Evolutionary conservation across 257 asterid genomes (phyloP).

Genomic region (Rhazya stricta): DNA sequence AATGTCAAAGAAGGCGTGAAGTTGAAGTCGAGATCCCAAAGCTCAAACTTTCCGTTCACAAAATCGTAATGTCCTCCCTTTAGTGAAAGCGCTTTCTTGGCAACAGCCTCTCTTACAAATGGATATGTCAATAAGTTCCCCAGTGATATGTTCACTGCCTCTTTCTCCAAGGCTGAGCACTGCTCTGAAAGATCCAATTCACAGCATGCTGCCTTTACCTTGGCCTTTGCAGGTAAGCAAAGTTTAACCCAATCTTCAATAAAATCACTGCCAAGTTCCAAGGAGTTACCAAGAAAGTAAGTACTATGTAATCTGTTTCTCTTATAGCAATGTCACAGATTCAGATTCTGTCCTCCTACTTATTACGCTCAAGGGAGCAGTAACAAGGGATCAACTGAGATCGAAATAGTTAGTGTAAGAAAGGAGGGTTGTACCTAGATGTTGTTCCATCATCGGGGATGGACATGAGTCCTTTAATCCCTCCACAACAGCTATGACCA

Average conservation of each 20-base stretch:
- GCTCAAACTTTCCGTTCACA: constrained; percentile 68
- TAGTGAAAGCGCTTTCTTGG: constrained; percentile 45
- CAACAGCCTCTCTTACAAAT: constrained; percentile 70
- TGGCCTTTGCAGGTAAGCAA: constrained; percentile 61
- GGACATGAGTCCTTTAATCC: constrained; percentile 88
- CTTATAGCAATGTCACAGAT: too few species aligned
- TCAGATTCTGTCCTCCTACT: too few species aligned
- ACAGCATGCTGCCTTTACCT: constrained; percentile 42
- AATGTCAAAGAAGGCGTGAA: constrained; percentile 34
- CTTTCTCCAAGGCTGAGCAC: constrained; percentile 70
- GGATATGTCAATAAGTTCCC: constrained; percentile 72
- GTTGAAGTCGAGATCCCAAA: constrained; percentile 63
- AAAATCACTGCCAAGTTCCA: constrained; percentile 48
- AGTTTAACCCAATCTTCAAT: constrained; percentile 90
- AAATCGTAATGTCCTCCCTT: constrained; percentile 91
- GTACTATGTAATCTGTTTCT: too few species aligned
- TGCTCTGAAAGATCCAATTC: constrained; percentile 44
- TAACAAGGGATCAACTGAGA: too few species aligned
- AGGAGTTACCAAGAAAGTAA: not conserved
- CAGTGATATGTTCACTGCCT: constrained; percentile 75
- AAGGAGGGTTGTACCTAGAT: constrained; percentile 34
- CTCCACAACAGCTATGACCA: constrained; percentile 95
- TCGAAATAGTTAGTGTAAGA: too few species aligned
- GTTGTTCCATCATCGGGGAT: constrained; percentile 77
- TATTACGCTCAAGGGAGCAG: too few species aligned